phyloP scores from a whole-genome alignment of 805 yeast species.

The Brettanomyces custersianus region DNA sequence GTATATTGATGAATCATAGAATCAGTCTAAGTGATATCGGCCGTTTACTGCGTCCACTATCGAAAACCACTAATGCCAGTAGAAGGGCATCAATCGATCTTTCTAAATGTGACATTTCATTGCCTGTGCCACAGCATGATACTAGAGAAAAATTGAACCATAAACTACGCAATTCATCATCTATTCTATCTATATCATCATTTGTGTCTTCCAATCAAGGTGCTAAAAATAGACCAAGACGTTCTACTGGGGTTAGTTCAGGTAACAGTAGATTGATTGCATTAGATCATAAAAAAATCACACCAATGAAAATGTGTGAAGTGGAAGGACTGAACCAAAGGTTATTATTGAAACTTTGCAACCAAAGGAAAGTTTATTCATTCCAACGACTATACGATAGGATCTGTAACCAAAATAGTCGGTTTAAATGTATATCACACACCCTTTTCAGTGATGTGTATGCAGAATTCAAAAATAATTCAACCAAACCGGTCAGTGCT shows the following conservation, averaged over 20 bases:
- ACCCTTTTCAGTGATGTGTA: conserved; percentile 40
- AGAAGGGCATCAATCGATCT: conserved; percentile 11
- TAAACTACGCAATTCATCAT: conserved; percentile 42
- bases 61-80: conserved; percentile 12
- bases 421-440: conserved; percentile 33
- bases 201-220: conserved; percentile 8
- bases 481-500: conserved; percentile 19
- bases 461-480: conserved; percentile 16
- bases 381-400: conserved; percentile 24
- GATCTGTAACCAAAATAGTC: conserved; percentile 9
- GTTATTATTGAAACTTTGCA: conserved; percentile 28
- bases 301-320: conserved; percentile 25
- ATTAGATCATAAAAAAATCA: conserved; percentile 1
- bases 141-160: conserved; percentile 46
- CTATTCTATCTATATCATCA: conserved; percentile 35
- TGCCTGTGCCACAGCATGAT: conserved; percentile 49
- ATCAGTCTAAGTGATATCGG: conserved; percentile 1
- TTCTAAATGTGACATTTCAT: conserved; percentile 36
- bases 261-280: background rate
- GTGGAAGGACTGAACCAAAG: conserved; percentile 25
- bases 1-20: background rate
- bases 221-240: background rate
- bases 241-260: background rate
- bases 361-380: conserved; percentile 22
- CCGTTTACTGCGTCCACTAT: conserved; percentile 1